Percentiles rank a stretch among this genome's conserved stretches.
phyloP scores from a whole-genome alignment of 768 basidiomycete genomes.

The Lentinula guzmanii region DNA sequence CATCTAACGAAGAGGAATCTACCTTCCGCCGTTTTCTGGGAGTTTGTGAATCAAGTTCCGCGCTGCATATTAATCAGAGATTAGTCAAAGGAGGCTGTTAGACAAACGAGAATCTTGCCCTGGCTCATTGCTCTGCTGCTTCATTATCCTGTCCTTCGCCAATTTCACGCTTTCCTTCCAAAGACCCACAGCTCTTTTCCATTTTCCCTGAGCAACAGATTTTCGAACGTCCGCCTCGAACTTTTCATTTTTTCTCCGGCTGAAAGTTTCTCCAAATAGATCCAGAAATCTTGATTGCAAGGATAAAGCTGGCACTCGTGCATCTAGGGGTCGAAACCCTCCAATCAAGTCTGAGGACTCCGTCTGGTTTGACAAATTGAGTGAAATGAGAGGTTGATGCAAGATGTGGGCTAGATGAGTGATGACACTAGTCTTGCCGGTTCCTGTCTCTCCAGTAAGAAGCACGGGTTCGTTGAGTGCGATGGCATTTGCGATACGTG shows the following conservation, averaged over 20 bases:
- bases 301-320: slow-evolving; percentile 65
- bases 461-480: slow-evolving; percentile 77
- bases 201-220: slow-evolving; percentile 76
- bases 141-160: slow-evolving; percentile 58
- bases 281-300: slow-evolving; percentile 72
- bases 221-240: slow-evolving; percentile 79
- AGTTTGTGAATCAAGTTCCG: slow-evolving; percentile 26
- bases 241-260: slow-evolving; percentile 81
- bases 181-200: slow-evolving; percentile 76
- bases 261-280: slow-evolving; percentile 83
- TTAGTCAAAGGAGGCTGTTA: background rate
- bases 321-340: slow-evolving; percentile 94
- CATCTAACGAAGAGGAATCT: slow-evolving; percentile 32
- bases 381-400: slow-evolving; percentile 68
- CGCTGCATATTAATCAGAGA: slow-evolving; percentile 12
- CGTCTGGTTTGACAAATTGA: slow-evolving; percentile 95
- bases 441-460: slow-evolving; percentile 97
- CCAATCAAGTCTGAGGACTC: slow-evolving; percentile 93
- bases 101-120: slow-evolving; percentile 17
- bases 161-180: slow-evolving; percentile 76
- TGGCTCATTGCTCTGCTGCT: slow-evolving; percentile 19
- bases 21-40: slow-evolving; percentile 72
- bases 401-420: slow-evolving; percentile 83
- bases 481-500: slow-evolving; percentile 71
- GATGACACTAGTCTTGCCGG: slow-evolving; percentile 92